Evolutionary conservation across 805 yeast genomes (phyloP), one percentile per base, ranked within the genome.

Genomic region (Vanderwaltozyma tropicalis): DNA sequence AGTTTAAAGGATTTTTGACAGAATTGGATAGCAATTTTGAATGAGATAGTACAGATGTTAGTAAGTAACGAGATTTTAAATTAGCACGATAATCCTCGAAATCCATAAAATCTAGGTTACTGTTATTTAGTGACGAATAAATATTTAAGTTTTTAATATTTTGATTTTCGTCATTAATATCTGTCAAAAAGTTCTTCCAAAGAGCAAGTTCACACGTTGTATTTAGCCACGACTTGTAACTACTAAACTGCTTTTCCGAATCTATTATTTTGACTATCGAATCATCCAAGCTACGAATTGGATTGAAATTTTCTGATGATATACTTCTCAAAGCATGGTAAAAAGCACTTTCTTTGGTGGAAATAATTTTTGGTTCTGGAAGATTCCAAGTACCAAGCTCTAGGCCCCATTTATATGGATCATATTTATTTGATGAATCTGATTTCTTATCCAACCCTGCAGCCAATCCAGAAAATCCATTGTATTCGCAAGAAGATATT

Each of bases 371-470:
- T 1, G 78, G 67, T 0, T 53, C 43, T 0, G 94, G 84, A 1
- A 82, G 42, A 38, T 80, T 80, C 96, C 96, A 88, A 35, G 74
- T 72, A 31, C 70, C 72, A 29, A 88, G 57, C 50, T 81, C 81
- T 86, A 95, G 80, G 1, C 78, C 72, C 74, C 86, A 78, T 41
- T 72, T 76, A 52, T 69, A 81, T 1, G 58, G 41, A 18, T 55
- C 54, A 17, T 50, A 53, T 2, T 43, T 36, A 10, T 48, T 47
- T 6, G 39, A 35, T 1, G 26, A 4, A 0, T 41, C 28, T 6
- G 40, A 40, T 11, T 44, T 24, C n/a, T 43, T 46, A 9, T 59
- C 57, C 28, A 61, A 57, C 8, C 69, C 55, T 5, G 41, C 28
- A 0, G 88, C 69, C 1, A 79, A 46, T 0, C 87, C 84, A 41